Conservation (phyloP, 805 yeast species). For the Wickerhamomyces sydowiorum region DNA sequence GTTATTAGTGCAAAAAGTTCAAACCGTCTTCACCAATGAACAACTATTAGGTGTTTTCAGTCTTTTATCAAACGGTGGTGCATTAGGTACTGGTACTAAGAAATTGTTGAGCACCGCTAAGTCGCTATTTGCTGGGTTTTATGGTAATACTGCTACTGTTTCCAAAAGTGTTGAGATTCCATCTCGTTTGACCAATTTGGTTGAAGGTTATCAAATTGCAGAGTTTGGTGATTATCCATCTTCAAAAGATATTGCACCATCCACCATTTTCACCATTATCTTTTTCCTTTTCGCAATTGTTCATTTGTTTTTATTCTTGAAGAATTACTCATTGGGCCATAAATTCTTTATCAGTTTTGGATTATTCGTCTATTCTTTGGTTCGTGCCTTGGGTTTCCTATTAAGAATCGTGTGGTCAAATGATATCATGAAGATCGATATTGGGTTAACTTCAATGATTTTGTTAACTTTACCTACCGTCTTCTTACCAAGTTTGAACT, state of each 20-base stretch:
- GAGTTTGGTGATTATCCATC: constrained; percentile 63
- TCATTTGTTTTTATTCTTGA: constrained; percentile 40
- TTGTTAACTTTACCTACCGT: constrained; percentile 56
- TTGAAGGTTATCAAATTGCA: constrained; percentile 34
- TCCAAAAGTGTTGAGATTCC: constrained; percentile 7
- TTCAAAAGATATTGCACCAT: constrained; percentile 50
- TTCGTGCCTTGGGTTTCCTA: constrained; percentile 55
- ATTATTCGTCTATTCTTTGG: constrained; percentile 45
- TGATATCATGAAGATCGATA: constrained; percentile 35
- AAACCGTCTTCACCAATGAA: constrained; percentile 14
- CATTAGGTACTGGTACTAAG: constrained; percentile 22
- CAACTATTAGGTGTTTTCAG: constrained; percentile 20
- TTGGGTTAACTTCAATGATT: constrained; percentile 54
- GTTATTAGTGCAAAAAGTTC: constrained; percentile 11
- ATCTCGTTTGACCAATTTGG: constrained; percentile 10
- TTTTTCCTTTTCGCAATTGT: constrained; percentile 43
- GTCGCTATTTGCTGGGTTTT: constrained; percentile 14
- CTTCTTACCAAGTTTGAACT: constrained; percentile 50
- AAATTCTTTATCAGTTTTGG: constrained; percentile 49
- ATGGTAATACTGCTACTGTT: constrained; percentile 8
- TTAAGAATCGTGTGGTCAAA: constrained; percentile 55
- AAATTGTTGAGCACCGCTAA: constrained; percentile 14
- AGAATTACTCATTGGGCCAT: constrained; percentile 51
- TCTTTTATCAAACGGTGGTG: constrained; percentile 20
- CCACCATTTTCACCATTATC: constrained; percentile 48